Evolutionary conservation across 352 stramenopile species (phyloP), one percentile per base, ranked within the genome.

Genomic region (Globisporangium alternatum): DNA sequence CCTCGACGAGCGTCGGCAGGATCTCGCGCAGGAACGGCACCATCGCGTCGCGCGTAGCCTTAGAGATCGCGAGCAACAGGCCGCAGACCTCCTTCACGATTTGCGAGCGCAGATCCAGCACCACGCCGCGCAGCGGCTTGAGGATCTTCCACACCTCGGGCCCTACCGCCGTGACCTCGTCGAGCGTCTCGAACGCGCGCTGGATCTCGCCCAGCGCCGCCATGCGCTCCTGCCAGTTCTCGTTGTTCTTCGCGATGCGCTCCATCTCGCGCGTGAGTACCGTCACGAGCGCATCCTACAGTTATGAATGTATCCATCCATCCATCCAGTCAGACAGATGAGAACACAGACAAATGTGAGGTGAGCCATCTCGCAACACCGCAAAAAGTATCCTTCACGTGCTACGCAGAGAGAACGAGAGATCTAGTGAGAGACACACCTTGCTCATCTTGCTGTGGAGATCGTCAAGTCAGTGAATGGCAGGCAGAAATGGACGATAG

Each of bases 151-250:
- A 95, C 21, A 88, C 62, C 7, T 93, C 84, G 6, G 73, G 69
- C 21, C 70, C 77, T 7, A 94, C 62, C 6, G 74, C 65, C 37
- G 71, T 60, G 39, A 74, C 65, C 33, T 66, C 60, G 33, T 90
- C 81, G 28, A 94, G 66, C 39, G 66, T 59, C 65, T 91, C 81
- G 61, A 95, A 95, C 19, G 70, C 68, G 56, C 74, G 71, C 66
- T 88, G 77, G 71, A 95, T 91, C 65, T 83, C 81, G 43, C 66
- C 31, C 41, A 95, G 57, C 31, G 83, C 86, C 39, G 66, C 62
- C 70, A 90, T 75, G 33, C 86, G 83, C 72, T 91, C 85, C 65
- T 92, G 76, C 86, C 86, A 95, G 72, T 95, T 90, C 54, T 95
- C 86, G 25, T 57, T n/a, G 64, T 91, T 81, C 70, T 86, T 81